Conservation (phyloP, 169 alveolate genomes). For the Plasmodium falciparum region DNA sequence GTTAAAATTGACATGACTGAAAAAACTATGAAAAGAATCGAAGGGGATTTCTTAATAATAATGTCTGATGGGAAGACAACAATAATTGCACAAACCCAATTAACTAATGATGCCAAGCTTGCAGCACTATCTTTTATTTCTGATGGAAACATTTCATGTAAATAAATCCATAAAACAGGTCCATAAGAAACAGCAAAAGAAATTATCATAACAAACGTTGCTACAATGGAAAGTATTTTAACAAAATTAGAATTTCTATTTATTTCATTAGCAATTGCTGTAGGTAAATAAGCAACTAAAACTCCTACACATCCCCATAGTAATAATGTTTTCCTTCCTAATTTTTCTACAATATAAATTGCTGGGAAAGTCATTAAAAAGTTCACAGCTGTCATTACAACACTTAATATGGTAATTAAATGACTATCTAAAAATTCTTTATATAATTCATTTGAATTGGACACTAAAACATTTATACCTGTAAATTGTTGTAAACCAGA, state of each 20-base stretch:
- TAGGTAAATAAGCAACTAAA: constrained; percentile 79
- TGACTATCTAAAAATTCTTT: constrained; percentile 78
- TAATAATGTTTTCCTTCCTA: constrained; percentile 88
- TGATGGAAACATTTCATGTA: constrained; percentile 88
- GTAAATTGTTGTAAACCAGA: constrained; percentile 89
- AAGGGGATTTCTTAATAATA: constrained; percentile 78
- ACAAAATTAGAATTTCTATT: constrained; percentile 23
- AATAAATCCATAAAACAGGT: constrained; percentile 90
- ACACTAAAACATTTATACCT: constrained; percentile 88
- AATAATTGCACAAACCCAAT: constrained; percentile 86
- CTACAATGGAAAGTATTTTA: constrained; percentile 60
- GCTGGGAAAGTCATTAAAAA: constrained; percentile 83
- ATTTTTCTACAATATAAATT: constrained; percentile 82
- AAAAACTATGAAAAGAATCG: constrained; percentile 81
- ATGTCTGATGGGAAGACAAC: constrained; percentile 87
- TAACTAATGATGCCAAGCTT: constrained; percentile 84
- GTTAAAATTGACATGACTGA: constrained; percentile 80
- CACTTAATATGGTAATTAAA: constrained; percentile 80
- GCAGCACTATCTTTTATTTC: constrained; percentile 90
- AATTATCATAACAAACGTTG: constrained; percentile 83
- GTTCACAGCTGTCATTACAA: constrained; percentile 77
- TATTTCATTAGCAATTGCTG: constrained; percentile 77
- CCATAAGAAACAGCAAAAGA: constrained; percentile 90
- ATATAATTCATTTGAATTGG: constrained; percentile 87
- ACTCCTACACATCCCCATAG: constrained; percentile 80